A percentile compares a stretch with the other conserved stretches of the same genome.
These are phyloP conservation scores for Trebouxia sp. DNA, from an alignment of 139 green algal genomes.

Conservation along the genomic window DNA sequence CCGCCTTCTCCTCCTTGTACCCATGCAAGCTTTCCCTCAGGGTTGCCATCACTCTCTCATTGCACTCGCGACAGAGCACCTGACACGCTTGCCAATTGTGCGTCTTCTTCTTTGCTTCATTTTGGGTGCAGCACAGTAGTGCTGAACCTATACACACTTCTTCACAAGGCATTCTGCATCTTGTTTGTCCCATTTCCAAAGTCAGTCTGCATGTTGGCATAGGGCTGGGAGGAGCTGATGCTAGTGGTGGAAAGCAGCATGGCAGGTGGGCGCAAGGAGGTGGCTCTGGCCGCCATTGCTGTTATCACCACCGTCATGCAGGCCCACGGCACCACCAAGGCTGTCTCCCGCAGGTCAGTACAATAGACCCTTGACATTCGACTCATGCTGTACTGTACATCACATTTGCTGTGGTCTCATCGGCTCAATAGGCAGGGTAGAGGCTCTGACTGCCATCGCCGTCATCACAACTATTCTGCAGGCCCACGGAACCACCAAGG, in stretches of 20 bases:
- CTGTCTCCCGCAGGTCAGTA: conserved; percentile 15
- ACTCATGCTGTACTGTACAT: background rate
- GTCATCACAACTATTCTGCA: no score
- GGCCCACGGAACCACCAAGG: no score
- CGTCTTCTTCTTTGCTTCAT: no score
- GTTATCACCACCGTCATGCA: conserved; percentile 45
- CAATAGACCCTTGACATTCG: no score
- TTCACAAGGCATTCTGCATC: no score
- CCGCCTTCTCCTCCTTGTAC: conserved; percentile 71
- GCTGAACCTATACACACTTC: no score
- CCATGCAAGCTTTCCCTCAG: conserved; percentile 42
- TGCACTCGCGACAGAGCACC: no score
- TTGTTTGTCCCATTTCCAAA: no score
- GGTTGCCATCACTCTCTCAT: background rate
- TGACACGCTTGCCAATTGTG: no score
- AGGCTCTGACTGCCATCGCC: no score
- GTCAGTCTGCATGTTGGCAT: background rate
- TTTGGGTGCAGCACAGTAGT: no score
- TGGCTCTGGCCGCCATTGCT: conserved; percentile 61
- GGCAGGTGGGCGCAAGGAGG: conserved; percentile 67
- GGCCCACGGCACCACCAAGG: conserved; percentile 29
- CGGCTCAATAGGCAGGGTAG: no score
- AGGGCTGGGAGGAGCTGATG: conserved; percentile 79
- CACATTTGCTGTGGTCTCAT: background rate
- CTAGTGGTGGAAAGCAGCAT: conserved; percentile 69